phyloP scores from a whole-genome alignment of 441 rosid species.

The Jatropha podagrica region DNA sequence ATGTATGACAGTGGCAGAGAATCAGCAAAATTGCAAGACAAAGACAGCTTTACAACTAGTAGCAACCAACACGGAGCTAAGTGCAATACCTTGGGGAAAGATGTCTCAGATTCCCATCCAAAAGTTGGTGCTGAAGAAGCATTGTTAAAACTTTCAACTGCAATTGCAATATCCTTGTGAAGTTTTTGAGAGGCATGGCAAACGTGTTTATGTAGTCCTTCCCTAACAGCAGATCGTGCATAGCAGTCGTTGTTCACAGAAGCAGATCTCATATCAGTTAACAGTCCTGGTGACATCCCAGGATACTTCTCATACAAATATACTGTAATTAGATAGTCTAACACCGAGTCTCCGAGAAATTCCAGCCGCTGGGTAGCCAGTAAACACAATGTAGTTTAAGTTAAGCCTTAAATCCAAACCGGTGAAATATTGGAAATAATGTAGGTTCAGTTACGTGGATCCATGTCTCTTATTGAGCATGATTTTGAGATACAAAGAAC shows the following conservation, averaged over 20 bases:
- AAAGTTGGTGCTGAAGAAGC: constrained; percentile 42
- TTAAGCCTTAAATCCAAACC: too few species aligned
- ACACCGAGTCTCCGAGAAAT: constrained; percentile 87
- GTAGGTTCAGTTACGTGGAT: too few species aligned
- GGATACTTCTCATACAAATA: constrained; percentile 59
- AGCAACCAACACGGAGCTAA: not conserved
- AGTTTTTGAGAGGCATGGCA: constrained; percentile 71
- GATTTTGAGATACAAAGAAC: not conserved
- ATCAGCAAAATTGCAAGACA: not conserved
- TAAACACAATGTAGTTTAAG: not conserved
- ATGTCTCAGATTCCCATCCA: constrained; percentile 76
- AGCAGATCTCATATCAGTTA: constrained; percentile 91
- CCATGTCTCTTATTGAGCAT: too few species aligned
- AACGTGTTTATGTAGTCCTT: constrained; percentile 62
- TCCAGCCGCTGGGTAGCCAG: constrained; percentile 67
- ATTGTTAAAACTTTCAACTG: constrained; percentile 35
- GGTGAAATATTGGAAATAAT: too few species aligned
- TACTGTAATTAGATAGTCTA: constrained; percentile 74
- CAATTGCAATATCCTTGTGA: constrained; percentile 44
- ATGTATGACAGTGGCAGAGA: not conserved
- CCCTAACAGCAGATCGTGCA: constrained; percentile 59
- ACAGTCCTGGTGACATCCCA: constrained; percentile 60
- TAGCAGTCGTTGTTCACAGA: constrained; percentile 90
- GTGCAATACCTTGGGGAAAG: constrained; percentile 71
- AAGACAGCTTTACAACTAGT: not conserved